These are phyloP conservation scores for Halenospora varia DNA, from an alignment of 495 filamentous ascomycete genomes.

Conservation along the genomic window DNA sequence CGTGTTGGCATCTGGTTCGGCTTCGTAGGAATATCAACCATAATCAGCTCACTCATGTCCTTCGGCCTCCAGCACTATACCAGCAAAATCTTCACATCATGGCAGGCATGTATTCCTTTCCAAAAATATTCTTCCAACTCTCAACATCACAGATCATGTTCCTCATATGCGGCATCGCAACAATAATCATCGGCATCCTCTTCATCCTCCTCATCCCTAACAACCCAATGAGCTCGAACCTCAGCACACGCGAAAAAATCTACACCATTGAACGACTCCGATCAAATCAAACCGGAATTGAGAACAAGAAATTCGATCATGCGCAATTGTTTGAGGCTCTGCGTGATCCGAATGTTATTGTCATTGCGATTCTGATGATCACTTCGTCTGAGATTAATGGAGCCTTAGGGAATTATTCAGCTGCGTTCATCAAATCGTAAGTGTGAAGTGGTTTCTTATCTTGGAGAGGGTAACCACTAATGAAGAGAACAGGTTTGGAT, in stretches of 20 bases:
- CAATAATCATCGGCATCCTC: slow-evolving; percentile 48
- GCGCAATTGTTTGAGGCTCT: slow-evolving; percentile 54
- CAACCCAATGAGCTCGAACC: slow-evolving; percentile 61
- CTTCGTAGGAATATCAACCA: background rate
- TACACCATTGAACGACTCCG: slow-evolving; percentile 31
- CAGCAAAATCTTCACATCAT: background rate
- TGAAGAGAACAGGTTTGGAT: too few relatives aligned
- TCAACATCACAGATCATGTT: slow-evolving; percentile 37
- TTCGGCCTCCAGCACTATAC: slow-evolving; percentile 16
- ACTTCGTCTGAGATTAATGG: slow-evolving; percentile 47
- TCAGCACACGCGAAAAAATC: slow-evolving; percentile 54
- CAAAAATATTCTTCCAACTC: background rate
- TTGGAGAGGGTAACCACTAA: too few relatives aligned
- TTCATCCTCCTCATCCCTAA: slow-evolving; percentile 64
- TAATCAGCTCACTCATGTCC: slow-evolving; percentile 16
- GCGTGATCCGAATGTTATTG: slow-evolving; percentile 52
- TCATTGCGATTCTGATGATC: slow-evolving; percentile 22
- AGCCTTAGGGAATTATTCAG: slow-evolving; percentile 66
- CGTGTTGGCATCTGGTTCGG: slow-evolving; percentile 39
- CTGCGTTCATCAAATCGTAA: slow-evolving; percentile 45
- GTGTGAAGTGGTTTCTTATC: background rate
- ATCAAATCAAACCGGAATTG: slow-evolving; percentile 55
- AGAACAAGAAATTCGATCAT: background rate
- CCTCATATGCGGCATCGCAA: slow-evolving; percentile 59
- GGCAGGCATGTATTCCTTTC: slow-evolving; percentile 7